Evolutionary conservation across 2,329 filamentous ascomycete species (phyloP).

Genomic region (Orbilia oligospora): DNA sequence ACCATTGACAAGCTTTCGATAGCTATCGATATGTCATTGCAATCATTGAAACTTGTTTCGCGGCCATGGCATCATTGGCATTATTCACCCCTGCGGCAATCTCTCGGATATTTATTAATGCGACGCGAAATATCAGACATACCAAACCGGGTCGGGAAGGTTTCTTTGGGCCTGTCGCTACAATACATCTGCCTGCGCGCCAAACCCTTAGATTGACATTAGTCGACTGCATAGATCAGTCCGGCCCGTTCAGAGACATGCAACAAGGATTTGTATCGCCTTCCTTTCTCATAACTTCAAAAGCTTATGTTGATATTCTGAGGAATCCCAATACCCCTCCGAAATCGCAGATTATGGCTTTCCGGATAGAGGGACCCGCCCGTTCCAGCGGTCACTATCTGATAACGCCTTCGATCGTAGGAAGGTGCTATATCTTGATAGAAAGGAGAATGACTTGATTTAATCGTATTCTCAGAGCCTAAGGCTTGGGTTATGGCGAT

Average conservation of each 20-base stretch:
- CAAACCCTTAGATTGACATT: not conserved
- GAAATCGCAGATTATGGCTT: constrained; percentile 33
- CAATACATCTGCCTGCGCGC: constrained; percentile 44
- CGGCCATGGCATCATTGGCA: constrained; percentile 26
- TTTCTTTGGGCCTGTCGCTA: constrained; percentile 27
- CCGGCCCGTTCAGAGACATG: constrained; percentile 35
- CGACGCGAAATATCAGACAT: constrained; percentile 40
- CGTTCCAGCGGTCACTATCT: constrained; percentile 27
- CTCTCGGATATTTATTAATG: constrained; percentile 49
- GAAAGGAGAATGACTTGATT: not conserved
- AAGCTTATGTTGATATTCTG: constrained; percentile 40
- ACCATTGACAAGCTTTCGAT: not conserved
- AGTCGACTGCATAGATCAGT: constrained; percentile 17
- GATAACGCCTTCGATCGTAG: constrained; percentile 45
- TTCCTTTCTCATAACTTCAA: constrained; percentile 49
- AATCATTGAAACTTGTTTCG: constrained; percentile 29
- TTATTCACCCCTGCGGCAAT: constrained; percentile 17
- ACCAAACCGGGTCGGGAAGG: constrained; percentile 54
- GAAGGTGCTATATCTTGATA: constrained; percentile 43
- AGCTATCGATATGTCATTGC: not conserved
- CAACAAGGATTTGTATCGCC: constrained; percentile 35
- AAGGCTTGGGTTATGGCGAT: constrained; percentile 9
- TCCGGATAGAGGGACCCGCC: constrained; percentile 42
- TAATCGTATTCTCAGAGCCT: not conserved
- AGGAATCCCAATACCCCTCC: constrained; percentile 26